These are phyloP conservation scores for Penicillium silybi DNA, from an alignment of 495 filamentous ascomycete species.

Conservation along the genomic window DNA sequence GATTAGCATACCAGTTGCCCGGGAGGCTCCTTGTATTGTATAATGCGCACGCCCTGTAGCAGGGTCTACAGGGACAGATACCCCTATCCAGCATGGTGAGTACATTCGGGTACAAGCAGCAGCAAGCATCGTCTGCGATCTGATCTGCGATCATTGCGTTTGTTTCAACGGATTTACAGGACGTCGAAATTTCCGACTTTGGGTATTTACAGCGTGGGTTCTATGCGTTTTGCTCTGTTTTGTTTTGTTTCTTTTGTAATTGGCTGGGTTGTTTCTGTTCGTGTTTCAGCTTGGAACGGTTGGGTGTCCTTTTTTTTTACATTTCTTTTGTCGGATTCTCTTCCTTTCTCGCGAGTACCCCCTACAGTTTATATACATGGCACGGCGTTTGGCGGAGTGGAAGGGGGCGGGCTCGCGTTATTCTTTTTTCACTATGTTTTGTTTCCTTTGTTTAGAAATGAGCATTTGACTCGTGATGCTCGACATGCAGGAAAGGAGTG, in stretches of 20 bases:
- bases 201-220: conserved; percentile 2
- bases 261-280: not conserved
- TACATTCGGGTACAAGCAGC: conserved; percentile 2
- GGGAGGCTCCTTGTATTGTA: conserved; percentile 28
- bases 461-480: not conserved
- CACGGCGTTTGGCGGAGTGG: conserved; percentile 23
- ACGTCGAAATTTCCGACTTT: not conserved
- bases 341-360: conserved; percentile 25
- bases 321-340: not conserved
- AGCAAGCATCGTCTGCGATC: not conserved
- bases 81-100: conserved; percentile 14
- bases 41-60: conserved; percentile 31
- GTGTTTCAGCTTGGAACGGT: not conserved
- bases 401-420: conserved; percentile 14
- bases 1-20: conserved; percentile 5
- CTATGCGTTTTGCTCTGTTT: not conserved
- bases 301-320: conserved; percentile 9
- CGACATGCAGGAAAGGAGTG: not conserved
- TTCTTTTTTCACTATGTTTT: not conserved
- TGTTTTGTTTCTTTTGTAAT: not conserved
- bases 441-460: not conserved
- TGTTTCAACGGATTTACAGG: not conserved
- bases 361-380: conserved; percentile 23
- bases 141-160: not conserved
- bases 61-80: conserved; percentile 34